These are phyloP conservation scores for rapeseed (Brassica napus) DNA, from an alignment of 345 rosid species.

Conservation along the genomic window Da-Ae NC_063436.1:589001-589500, in stretches of 20 bases:
- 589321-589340: conserved; percentile 86
- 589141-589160: conserved; percentile 58
- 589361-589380: conserved; percentile 67
- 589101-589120: background rate
- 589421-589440: background rate
- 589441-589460: background rate
- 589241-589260: conserved; percentile 13
- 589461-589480: conserved; percentile 8
- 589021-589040: background rate
- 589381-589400: background rate
- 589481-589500: conserved; percentile 40
- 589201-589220: background rate
- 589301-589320: conserved; percentile 95
- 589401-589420: background rate
- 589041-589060: background rate
- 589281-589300: conserved; percentile 47
- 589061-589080: conserved; percentile 1
- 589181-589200: conserved; percentile 33
- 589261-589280: background rate
- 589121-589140: background rate
- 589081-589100: background rate
- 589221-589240: conserved; percentile 14
- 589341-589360: conserved; percentile 81
- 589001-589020: background rate
- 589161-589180: conserved; percentile 95